phyloP scores from a whole-genome alignment of 2,329 filamentous ascomycete genomes.

The Emergomyces africanus region DNA sequence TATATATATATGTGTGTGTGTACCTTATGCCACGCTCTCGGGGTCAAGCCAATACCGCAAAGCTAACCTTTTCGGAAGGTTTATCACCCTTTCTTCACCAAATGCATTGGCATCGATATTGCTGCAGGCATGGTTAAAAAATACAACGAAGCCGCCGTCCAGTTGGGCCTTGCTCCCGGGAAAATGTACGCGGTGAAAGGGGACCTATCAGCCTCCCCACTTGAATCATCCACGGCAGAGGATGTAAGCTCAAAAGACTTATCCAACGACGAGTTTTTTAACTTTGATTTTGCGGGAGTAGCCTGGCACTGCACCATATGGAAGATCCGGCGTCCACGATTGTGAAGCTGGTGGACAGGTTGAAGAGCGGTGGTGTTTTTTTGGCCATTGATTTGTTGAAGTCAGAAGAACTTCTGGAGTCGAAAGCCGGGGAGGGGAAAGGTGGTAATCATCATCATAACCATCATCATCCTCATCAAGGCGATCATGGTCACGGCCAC shows the following conservation, averaged over 20 bases:
- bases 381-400: constrained; percentile 9
- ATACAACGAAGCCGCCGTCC: constrained; percentile 7
- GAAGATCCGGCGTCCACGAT: constrained; percentile 5
- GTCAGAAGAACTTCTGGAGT: not conserved
- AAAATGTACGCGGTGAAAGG: constrained; percentile 9
- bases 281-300: constrained; percentile 10
- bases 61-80: constrained; percentile 3
- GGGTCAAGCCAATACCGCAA: not conserved
- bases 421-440: not conserved
- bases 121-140: constrained; percentile 9
- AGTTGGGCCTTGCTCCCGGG: constrained; percentile 1
- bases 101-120: constrained; percentile 11
- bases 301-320: constrained; percentile 10
- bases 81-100: constrained; percentile 8
- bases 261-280: constrained; percentile 6
- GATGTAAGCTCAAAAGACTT: not conserved
- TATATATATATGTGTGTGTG: not conserved
- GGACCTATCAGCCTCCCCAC: constrained; percentile 1
- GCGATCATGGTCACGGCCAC: not conserved
- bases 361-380: constrained; percentile 8
- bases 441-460: not conserved
- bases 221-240: not conserved
- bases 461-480: not conserved
- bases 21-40: not conserved
- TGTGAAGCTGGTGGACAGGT: constrained; percentile 5